These are phyloP conservation scores for Orobanche coerulescens DNA, from an alignment of 257 asterid species.

Conservation along the genomic window DNA sequence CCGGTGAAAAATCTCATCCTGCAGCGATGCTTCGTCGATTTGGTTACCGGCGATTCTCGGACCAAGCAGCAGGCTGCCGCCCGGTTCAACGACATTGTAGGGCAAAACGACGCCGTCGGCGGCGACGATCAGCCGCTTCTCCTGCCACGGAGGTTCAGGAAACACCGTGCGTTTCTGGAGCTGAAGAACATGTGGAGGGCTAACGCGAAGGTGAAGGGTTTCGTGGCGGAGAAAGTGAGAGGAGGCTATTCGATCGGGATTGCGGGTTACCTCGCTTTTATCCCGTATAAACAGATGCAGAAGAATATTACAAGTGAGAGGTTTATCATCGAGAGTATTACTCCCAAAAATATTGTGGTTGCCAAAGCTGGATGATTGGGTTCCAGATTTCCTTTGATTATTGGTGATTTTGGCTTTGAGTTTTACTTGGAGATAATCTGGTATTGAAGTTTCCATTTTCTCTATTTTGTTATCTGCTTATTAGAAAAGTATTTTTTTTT, in stretches of 20 bases:
- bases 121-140: conserved; percentile 44
- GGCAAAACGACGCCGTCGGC: conserved; percentile 30
- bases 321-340: conserved; percentile 29
- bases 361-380: conserved; percentile 7
- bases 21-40: conserved; percentile 50
- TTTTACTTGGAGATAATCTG: conserved; percentile 11
- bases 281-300: conserved; percentile 16
- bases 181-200: conserved; percentile 26
- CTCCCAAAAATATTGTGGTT: conserved; percentile 24
- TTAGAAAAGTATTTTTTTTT: conserved; percentile 11
- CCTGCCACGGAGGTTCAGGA: conserved; percentile 42
- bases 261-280: conserved; percentile 48
- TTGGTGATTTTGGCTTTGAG: conserved; percentile 15
- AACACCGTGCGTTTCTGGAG: conserved; percentile 38
- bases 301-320: conserved; percentile 16
- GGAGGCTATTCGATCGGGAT: conserved; percentile 50
- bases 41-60: conserved; percentile 37
- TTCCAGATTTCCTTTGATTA: background rate
- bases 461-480: background rate
- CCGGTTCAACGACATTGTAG: conserved; percentile 37
- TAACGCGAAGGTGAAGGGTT: conserved; percentile 39
- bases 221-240: conserved; percentile 36
- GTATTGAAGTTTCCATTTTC: background rate
- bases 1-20: conserved; percentile 19
- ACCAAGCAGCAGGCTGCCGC: conserved; percentile 33